Conservation (phyloP, 805 yeast genomes). For the Citeromyces matritensis region DNA sequence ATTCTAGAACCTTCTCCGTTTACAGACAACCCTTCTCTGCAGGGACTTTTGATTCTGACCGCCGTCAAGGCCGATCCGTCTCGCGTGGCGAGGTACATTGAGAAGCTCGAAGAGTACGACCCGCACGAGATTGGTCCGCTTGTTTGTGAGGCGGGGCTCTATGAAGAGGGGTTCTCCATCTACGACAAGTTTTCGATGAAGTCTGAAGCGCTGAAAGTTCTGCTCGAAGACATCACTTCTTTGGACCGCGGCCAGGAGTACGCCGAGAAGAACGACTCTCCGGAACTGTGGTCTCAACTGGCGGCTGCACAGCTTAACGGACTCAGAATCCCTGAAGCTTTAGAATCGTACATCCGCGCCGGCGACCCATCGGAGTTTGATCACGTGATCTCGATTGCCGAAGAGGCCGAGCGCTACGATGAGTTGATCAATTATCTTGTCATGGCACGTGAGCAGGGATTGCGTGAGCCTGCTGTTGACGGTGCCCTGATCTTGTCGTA, state of each 20-base stretch:
- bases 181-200: conserved; percentile 74
- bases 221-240: conserved; percentile 87
- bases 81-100: conserved; percentile 71
- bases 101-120: conserved; percentile 80
- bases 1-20: conserved; percentile 96
- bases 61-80: conserved; percentile 92
- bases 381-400: conserved; percentile 87
- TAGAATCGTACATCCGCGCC: conserved; percentile 83
- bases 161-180: conserved; percentile 90
- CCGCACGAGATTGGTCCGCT: conserved; percentile 89
- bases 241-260: conserved; percentile 89
- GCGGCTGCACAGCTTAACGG: conserved; percentile 96
- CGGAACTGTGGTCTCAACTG: conserved; percentile 87
- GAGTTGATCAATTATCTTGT: conserved; percentile 75
- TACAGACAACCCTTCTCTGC: conserved; percentile 87
- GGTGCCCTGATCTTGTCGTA: conserved; percentile 82
- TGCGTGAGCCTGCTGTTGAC: conserved; percentile 87
- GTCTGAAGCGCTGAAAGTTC: conserved; percentile 71
- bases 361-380: conserved; percentile 82
- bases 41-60: conserved; percentile 83
- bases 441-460: conserved; percentile 74
- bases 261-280: conserved; percentile 76
- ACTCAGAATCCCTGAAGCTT: conserved; percentile 80
- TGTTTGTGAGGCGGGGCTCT: conserved; percentile 75
- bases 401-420: conserved; percentile 92